Conservation (phyloP, 106 monocot species). For the Acorus calamus region DNA sequence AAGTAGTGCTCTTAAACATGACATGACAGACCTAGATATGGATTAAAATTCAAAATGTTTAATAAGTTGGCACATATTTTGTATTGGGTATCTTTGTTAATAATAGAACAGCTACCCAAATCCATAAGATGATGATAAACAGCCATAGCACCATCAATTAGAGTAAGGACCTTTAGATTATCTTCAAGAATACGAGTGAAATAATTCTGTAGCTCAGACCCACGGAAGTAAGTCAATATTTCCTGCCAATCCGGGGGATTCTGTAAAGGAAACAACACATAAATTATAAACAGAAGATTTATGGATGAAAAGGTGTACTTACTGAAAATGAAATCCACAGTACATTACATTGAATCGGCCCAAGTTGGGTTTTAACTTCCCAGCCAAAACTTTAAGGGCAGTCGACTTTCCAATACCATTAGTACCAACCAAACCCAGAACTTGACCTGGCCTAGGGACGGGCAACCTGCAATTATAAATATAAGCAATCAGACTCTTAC, state of each 20-base stretch:
- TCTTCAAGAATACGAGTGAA: slow-evolving; percentile 92
- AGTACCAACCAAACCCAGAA: slow-evolving; percentile 88
- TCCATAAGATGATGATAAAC: too few relatives aligned
- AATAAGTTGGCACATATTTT: too few relatives aligned
- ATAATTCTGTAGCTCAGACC: slow-evolving; percentile 97
- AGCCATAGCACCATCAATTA: not conserved
- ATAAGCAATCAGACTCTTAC: too few relatives aligned
- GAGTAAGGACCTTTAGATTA: slow-evolving; percentile 65
- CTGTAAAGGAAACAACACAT: slow-evolving; percentile 29
- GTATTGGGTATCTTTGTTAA: too few relatives aligned
- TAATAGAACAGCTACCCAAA: too few relatives aligned
- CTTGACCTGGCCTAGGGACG: slow-evolving; percentile 96
- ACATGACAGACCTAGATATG: too few relatives aligned
- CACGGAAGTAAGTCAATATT: slow-evolving; percentile 88
- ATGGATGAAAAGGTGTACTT: not conserved
- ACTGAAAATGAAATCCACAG: not conserved
- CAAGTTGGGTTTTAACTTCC: slow-evolving; percentile 95
- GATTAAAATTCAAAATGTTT: too few relatives aligned
- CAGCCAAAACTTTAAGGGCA: slow-evolving; percentile 94
- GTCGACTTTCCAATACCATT: slow-evolving; percentile 99
- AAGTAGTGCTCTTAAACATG: too few relatives aligned
- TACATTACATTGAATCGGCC: slow-evolving; percentile 82
- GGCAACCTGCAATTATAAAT: slow-evolving; percentile 47
- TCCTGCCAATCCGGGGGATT: slow-evolving; percentile 99
- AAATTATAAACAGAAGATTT: not conserved